Evolutionary conservation across 371 early-diverging fungal genomes (phyloP), one percentile per base, ranked within the genome.

Genomic region (Zancudomyces culisetae): DNA sequence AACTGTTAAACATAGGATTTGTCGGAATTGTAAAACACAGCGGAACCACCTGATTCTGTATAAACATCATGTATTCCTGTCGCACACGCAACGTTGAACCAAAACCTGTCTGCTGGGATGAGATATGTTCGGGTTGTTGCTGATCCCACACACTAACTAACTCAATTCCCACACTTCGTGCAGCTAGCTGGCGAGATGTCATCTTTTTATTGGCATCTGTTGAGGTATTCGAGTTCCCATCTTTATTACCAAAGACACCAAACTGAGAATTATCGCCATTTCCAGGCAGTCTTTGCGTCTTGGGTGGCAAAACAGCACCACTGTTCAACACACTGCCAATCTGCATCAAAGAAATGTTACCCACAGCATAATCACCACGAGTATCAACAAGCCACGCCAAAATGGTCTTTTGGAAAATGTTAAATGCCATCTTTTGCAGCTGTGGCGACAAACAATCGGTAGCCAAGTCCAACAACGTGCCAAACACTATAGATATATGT

Each of bases 1-100:
- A 60, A 22, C 81, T 58, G 58, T 83, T 76, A 66, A 90, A 94
- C 18, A 67, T 71, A 2, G 77, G 55, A 29, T 79, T 78, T 68
- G 85, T 74, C 0, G 91, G 89, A 20, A 89, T 77, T 53, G 83
- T 78, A 55, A 94, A 91, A 28, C 83, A 75, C 45, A 76, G 68
- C 21, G 83, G 81, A 15, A 87, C 59, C 22, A 88, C 77, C 42
- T 78, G 75, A 51, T 81, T 79, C 60, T 81, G 84, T 39, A 87
- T 77, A 65, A 90, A 88, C 47, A 76, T 77, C 52, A 74, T 76
- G 61, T 88, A 88, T 26, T 60, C 55, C 2, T 22, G 21, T 35
- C 61, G 53, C n/a, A 55, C 53, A 29, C 64, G 59, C 55, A 59
- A 47, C 26, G 51, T 24, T 42, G 40, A 55, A 3, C 54, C 48